Evolutionary conservation across 2,329 filamentous ascomycete species (phyloP).

Genomic region (Xylaria sp.): DNA sequence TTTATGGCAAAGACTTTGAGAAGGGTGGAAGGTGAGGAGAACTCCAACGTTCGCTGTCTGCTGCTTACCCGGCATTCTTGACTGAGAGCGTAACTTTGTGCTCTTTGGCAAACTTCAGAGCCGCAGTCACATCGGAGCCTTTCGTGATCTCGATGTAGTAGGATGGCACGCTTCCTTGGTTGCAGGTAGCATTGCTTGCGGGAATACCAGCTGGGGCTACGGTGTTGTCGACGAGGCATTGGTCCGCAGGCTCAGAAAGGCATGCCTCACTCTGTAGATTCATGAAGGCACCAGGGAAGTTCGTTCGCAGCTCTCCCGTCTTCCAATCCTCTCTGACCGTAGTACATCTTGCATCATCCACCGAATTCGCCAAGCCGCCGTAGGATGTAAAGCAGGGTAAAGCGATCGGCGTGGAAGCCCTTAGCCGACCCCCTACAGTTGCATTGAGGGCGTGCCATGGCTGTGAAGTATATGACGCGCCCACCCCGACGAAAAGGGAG

Average conservation of each 20-base stretch:
- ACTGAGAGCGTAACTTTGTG: constrained; percentile 43
- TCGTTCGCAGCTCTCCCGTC: constrained; percentile 38
- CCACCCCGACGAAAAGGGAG: constrained; percentile 15
- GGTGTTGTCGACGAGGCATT: constrained; percentile 45
- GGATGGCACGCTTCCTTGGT: constrained; percentile 42
- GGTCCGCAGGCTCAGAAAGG: constrained; percentile 42
- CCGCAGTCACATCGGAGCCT: constrained; percentile 40
- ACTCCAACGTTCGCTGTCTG: background rate
- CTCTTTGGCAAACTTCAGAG: constrained; percentile 40
- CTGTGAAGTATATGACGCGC: constrained; percentile 16
- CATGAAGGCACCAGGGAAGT: constrained; percentile 44
- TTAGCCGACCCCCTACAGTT: constrained; percentile 40
- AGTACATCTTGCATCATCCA: constrained; percentile 40
- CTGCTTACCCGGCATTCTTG: constrained; percentile 38
- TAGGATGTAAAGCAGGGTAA: constrained; percentile 47
- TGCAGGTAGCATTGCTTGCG: constrained; percentile 38
- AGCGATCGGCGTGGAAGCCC: constrained; percentile 39
- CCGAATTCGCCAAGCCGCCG: constrained; percentile 31
- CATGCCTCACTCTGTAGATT: constrained; percentile 46
- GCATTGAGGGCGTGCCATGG: constrained; percentile 37
- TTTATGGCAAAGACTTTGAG: background rate
- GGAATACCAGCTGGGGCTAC: constrained; percentile 39
- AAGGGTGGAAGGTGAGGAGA: background rate
- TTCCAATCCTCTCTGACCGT: constrained; percentile 42
- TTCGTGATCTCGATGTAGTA: constrained; percentile 41